phyloP scores from a whole-genome alignment of 192 early-diverging fungal species.

The Mortierella alpina region DNA sequence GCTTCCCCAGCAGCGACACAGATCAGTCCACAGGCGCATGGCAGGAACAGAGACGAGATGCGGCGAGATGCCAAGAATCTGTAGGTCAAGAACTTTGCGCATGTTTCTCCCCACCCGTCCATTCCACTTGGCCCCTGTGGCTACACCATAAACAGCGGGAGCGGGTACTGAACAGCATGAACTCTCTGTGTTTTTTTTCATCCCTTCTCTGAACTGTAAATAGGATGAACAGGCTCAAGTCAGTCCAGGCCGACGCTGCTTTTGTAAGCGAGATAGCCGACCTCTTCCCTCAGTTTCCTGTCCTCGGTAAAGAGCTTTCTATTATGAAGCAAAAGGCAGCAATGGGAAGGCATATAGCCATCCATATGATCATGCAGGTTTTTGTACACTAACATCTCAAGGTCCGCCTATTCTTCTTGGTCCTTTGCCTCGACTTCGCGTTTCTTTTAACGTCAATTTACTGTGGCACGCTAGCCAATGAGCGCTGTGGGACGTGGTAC shows the following conservation, averaged over 20 bases:
- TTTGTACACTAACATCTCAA: background rate
- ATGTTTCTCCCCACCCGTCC: background rate
- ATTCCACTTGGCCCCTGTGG: too few species aligned
- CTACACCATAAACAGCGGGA: background rate
- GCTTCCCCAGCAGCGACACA: slow-evolving; percentile 22
- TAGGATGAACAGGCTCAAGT: slow-evolving; percentile 81
- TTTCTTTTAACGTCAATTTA: background rate
- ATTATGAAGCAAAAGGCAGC: background rate
- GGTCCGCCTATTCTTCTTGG: background rate
- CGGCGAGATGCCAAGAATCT: slow-evolving; percentile 42
- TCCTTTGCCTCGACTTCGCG: background rate
- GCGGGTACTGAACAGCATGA: background rate
- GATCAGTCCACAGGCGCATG: slow-evolving; percentile 17
- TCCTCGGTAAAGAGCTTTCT: slow-evolving; percentile 58
- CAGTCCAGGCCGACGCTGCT: slow-evolving; percentile 78
- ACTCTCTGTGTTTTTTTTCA: background rate
- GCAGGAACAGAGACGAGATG: slow-evolving; percentile 47
- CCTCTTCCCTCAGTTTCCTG: slow-evolving; percentile 67
- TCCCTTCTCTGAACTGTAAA: background rate
- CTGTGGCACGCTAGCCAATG: slow-evolving; percentile 67
- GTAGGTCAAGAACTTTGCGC: slow-evolving; percentile 12
- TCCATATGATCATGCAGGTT: background rate
- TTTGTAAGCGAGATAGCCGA: slow-evolving; percentile 74
- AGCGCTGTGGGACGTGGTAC: slow-evolving; percentile 92
- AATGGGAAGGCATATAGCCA: background rate